These are phyloP conservation scores for Trichophaea hybrida DNA, from an alignment of 2,329 filamentous ascomycete genomes.

Conservation along the genomic window DNA sequence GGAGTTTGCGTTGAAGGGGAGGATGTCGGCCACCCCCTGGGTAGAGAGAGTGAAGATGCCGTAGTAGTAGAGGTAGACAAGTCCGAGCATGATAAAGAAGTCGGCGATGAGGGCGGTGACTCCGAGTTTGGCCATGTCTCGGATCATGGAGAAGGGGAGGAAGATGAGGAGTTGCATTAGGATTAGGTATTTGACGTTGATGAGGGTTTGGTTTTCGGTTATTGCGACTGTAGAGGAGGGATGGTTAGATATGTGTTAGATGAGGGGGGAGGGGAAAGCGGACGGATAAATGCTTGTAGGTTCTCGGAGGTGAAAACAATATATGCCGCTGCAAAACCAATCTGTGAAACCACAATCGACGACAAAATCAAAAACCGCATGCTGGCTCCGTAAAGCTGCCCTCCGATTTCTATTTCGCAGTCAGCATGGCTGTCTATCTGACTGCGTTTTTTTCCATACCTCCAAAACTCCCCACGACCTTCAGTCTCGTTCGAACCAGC, in stretches of 20 bases:
- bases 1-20: slow-evolving; percentile 74
- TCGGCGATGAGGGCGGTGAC: slow-evolving; percentile 90
- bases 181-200: slow-evolving; percentile 81
- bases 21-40: slow-evolving; percentile 64
- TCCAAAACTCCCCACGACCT: slow-evolving; percentile 86
- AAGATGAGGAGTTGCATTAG: slow-evolving; percentile 93
- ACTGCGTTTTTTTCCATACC: too few relatives aligned
- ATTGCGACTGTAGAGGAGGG: slow-evolving; percentile 47
- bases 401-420: slow-evolving; percentile 57
- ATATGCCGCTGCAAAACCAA: slow-evolving; percentile 27
- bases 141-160: slow-evolving; percentile 78
- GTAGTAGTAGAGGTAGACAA: slow-evolving; percentile 92
- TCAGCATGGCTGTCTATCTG: not conserved
- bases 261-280: not conserved
- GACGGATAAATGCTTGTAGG: slow-evolving; percentile 70
- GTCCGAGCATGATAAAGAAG: slow-evolving; percentile 79
- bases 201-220: slow-evolving; percentile 67
- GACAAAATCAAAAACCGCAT: slow-evolving; percentile 76
- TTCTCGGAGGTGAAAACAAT: slow-evolving; percentile 82
- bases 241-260: slow-evolving; percentile 1
- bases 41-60: slow-evolving; percentile 69
- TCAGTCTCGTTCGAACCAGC: slow-evolving; percentile 70
- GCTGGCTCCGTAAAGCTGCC: slow-evolving; percentile 76
- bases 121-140: slow-evolving; percentile 93
- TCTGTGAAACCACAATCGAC: slow-evolving; percentile 86